phyloP scores from a whole-genome alignment of 2,329 filamentous ascomycete genomes.

The Beauveria brongniartii region DNA sequence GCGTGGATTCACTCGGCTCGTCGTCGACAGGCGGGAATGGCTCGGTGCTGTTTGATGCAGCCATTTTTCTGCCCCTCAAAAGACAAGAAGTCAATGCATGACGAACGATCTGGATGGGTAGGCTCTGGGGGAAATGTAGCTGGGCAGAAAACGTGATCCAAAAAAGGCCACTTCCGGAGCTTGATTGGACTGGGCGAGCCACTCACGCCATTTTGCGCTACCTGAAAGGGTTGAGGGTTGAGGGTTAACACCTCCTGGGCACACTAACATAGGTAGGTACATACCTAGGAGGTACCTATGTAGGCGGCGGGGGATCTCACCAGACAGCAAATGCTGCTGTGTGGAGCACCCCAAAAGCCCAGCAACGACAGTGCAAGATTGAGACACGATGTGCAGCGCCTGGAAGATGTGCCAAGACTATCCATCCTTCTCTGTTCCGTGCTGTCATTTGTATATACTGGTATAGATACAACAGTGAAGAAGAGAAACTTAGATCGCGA shows the following conservation, averaged over 20 bases:
- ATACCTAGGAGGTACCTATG: too few species aligned
- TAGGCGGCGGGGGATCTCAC: too few species aligned
- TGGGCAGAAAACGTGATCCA: not conserved
- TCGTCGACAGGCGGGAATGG: conserved; percentile 18
- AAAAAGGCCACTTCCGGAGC: not conserved
- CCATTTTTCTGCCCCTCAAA: not conserved
- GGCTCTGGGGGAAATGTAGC: not conserved
- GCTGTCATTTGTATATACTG: not conserved
- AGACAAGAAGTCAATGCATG: not conserved
- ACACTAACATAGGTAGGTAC: not conserved
- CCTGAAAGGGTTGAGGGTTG: too few species aligned
- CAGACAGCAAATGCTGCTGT: too few species aligned
- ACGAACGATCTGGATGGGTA: not conserved
- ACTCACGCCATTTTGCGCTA: not conserved
- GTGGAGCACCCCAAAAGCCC: not conserved
- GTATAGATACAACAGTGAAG: too few species aligned
- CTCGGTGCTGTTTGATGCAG: not conserved
- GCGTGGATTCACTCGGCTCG: conserved; percentile 3
- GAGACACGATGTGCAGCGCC: not conserved
- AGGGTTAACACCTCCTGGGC: too few species aligned
- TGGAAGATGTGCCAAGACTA: not conserved
- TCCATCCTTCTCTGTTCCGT: not conserved
- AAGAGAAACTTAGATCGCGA: too few species aligned
- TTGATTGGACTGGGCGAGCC: not conserved
- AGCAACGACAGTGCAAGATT: not conserved